phyloP scores from a whole-genome alignment of 768 basidiomycete species.

The Collybia sordida region DNA sequence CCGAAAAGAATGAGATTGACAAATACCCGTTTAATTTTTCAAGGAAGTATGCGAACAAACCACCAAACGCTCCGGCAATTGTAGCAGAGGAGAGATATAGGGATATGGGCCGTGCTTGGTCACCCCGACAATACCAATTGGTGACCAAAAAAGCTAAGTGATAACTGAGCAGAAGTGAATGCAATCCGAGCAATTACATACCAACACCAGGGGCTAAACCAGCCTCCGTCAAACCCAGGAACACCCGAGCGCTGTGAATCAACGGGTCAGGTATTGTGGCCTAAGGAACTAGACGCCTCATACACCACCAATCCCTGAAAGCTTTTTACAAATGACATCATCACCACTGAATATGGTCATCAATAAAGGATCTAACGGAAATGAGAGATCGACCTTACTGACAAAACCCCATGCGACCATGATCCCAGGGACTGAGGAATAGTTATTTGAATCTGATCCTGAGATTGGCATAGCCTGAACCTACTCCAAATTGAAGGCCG shows the following conservation, averaged over 20 bases:
- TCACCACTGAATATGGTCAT: constrained; percentile 10
- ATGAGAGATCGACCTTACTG: neutral
- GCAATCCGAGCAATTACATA: neutral
- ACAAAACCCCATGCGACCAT: constrained; percentile 30
- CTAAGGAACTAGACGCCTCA: neutral
- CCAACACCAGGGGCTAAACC: constrained; percentile 38
- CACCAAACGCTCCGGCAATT: constrained; percentile 49
- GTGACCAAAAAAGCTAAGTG: constrained; percentile 39
- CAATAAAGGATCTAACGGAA: no score
- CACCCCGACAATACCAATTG: constrained; percentile 59
- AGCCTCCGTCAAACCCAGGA: constrained; percentile 38
- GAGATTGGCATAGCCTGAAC: neutral
- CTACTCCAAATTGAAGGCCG: constrained; percentile 31
- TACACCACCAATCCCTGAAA: constrained; percentile 29
- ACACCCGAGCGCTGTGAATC: constrained; percentile 31
- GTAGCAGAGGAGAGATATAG: constrained; percentile 69
- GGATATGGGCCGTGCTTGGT: constrained; percentile 57
- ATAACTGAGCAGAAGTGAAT: no score
- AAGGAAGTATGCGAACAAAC: constrained; percentile 25
- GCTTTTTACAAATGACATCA: constrained; percentile 32
- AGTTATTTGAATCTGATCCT: neutral
- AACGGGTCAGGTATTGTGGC: neutral
- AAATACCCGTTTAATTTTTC: neutral
- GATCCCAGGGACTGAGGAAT: constrained; percentile 24
- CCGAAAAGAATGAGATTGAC: no score